phyloP scores from a whole-genome alignment of 2,329 filamentous ascomycete species.

The Claviceps cyperi region DNA sequence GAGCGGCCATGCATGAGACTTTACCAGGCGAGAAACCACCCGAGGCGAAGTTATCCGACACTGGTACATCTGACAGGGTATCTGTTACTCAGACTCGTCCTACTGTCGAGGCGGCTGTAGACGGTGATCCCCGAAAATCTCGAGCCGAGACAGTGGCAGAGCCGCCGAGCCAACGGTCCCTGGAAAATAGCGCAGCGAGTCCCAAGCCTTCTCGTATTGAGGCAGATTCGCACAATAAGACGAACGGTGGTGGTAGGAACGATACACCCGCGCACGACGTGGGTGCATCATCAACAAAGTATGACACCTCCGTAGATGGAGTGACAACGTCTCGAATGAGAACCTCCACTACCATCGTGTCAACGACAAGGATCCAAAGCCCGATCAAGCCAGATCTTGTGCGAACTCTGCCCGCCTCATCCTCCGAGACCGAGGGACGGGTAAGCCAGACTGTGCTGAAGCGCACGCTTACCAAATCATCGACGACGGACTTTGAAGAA shows the following conservation, averaged over 20 bases:
- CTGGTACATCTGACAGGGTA: neutral
- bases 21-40: neutral
- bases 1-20: neutral
- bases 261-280: neutral
- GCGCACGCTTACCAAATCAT: neutral
- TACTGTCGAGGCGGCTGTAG: no score
- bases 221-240: constrained; percentile 6
- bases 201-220: constrained; percentile 9
- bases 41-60: neutral
- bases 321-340: neutral
- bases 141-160: neutral
- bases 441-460: neutral
- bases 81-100: neutral
- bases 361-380: neutral
- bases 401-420: constrained; percentile 4
- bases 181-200: constrained; percentile 8
- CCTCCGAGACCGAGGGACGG: constrained; percentile 3
- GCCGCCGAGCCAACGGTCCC: neutral
- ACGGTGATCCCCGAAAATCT: neutral
- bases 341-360: neutral
- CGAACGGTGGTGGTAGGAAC: neutral
- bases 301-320: neutral
- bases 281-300: neutral
- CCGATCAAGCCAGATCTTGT: neutral
- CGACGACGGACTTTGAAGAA: constrained; percentile 2